Evolutionary conservation across 2,329 filamentous ascomycete species (phyloP).

Genomic region (Stylonectria norvegica): DNA sequence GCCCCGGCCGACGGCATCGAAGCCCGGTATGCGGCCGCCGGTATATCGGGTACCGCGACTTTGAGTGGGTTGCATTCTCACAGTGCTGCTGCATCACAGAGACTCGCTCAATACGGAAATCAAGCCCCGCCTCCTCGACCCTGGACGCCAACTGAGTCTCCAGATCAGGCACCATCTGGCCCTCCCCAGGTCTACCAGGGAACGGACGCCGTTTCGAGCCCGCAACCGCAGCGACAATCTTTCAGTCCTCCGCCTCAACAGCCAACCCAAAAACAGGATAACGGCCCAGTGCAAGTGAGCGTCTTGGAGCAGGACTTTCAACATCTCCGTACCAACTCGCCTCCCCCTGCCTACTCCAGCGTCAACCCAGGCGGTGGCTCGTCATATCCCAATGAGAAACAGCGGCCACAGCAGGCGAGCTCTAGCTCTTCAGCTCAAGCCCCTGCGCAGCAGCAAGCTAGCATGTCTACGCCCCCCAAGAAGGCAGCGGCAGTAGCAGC

Average conservation of each 20-base stretch:
- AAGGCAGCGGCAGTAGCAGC: constrained; percentile 27
- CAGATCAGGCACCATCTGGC: constrained; percentile 81
- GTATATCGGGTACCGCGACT: constrained; percentile 82
- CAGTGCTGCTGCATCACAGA: constrained; percentile 77
- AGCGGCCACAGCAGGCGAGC: constrained; percentile 41
- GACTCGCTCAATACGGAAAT: constrained; percentile 71
- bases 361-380: constrained; percentile 54
- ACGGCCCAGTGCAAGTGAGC: constrained; percentile 54
- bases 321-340: constrained; percentile 75
- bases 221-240: constrained; percentile 40
- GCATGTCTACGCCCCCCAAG: constrained; percentile 26
- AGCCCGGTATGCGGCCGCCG: constrained; percentile 84
- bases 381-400: constrained; percentile 78
- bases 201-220: constrained; percentile 61
- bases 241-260: constrained; percentile 42
- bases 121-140: constrained; percentile 52
- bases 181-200: constrained; percentile 92
- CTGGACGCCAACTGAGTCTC: constrained; percentile 93
- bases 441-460: constrained; percentile 5
- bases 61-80: constrained; percentile 67
- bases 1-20: constrained; percentile 81
- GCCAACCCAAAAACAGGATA: constrained; percentile 27
- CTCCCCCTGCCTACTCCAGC: constrained; percentile 93
- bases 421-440: not conserved
- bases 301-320: constrained; percentile 85